Evolutionary conservation across 495 filamentous ascomycete genomes (phyloP).

Genomic region (Penicillium nucicola): DNA sequence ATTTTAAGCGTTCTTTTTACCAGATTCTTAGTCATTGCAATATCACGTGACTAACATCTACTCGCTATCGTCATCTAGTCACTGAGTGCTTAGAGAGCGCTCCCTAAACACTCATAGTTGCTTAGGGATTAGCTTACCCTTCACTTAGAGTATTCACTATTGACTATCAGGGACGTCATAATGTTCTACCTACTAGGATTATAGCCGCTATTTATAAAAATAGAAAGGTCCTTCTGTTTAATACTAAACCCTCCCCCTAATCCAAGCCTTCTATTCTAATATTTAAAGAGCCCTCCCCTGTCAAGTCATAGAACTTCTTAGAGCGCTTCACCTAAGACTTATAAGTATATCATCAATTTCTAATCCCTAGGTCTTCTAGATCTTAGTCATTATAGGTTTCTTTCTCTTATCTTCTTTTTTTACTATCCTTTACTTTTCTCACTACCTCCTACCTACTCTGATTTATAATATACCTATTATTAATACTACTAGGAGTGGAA

Average conservation of each 20-base stretch:
- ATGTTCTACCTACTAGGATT: neutral
- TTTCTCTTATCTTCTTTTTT: neutral
- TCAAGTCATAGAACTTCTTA: neutral
- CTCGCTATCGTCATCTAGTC: too few species aligned
- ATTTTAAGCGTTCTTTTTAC: too few species aligned
- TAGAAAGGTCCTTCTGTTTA: constrained; percentile 3
- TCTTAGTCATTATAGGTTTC: neutral
- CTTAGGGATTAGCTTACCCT: too few species aligned
- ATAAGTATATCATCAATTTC: neutral
- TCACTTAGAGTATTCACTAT: too few species aligned
- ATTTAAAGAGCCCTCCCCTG: constrained; percentile 2
- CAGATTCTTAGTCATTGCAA: too few species aligned
- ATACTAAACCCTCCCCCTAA: neutral
- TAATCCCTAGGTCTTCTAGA: neutral
- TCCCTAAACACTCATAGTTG: too few species aligned
- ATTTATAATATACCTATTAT: neutral
- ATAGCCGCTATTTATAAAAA: constrained; percentile 2
- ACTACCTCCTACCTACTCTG: neutral
- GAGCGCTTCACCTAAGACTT: neutral
- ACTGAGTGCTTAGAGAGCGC: too few species aligned
- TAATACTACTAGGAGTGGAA: neutral
- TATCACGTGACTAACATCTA: too few species aligned
- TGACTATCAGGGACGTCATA: too few species aligned
- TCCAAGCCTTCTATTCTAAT: neutral
- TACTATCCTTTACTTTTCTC: neutral